Evolutionary conservation across 2,329 filamentous ascomycete genomes (phyloP).

Genomic region (Arthrobotrys sphaeroides): DNA sequence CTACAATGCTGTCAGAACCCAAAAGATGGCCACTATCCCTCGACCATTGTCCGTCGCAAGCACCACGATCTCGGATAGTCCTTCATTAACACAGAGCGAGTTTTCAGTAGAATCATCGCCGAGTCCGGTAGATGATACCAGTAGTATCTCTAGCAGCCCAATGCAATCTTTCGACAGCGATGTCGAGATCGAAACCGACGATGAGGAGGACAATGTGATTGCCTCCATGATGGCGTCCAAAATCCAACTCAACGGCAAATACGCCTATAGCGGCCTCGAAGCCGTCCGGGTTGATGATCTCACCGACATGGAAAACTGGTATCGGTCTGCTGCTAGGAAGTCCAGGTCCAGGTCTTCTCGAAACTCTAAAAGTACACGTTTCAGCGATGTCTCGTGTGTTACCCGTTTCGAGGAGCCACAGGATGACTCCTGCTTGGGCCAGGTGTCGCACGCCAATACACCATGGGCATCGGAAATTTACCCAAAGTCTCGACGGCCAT

Average conservation of each 20-base stretch:
- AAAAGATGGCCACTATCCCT: conserved; percentile 11
- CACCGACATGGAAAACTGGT: conserved; percentile 42
- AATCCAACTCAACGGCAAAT: conserved; percentile 19
- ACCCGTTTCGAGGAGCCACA: conserved; percentile 31
- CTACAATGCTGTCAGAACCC: conserved; percentile 23
- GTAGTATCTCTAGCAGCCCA: conserved; percentile 39
- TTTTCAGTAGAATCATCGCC: conserved; percentile 41
- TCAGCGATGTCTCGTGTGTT: conserved; percentile 32
- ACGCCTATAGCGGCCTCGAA: conserved; percentile 22
- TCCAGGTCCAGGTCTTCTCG: conserved; percentile 37
- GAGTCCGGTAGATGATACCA: conserved; percentile 16
- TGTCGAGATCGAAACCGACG: conserved; percentile 38
- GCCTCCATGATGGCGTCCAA: conserved; percentile 26
- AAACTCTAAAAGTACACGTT: conserved; percentile 27
- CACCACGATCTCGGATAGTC: conserved; percentile 37
- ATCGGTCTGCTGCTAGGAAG: conserved; percentile 30
- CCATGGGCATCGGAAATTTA: conserved; percentile 1
- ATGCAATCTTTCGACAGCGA: conserved; percentile 37
- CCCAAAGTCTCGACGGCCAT: conserved; percentile 3
- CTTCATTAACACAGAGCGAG: conserved; percentile 38
- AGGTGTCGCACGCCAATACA: background rate
- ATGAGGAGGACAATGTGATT: conserved; percentile 23
- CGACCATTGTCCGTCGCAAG: conserved; percentile 32
- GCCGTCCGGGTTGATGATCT: conserved; percentile 25
- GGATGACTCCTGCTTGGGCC: background rate